Base-by-base conservation (phyloP, 1,139 yeast genomes). In the Nakaseomyces glabratus region DNA sequence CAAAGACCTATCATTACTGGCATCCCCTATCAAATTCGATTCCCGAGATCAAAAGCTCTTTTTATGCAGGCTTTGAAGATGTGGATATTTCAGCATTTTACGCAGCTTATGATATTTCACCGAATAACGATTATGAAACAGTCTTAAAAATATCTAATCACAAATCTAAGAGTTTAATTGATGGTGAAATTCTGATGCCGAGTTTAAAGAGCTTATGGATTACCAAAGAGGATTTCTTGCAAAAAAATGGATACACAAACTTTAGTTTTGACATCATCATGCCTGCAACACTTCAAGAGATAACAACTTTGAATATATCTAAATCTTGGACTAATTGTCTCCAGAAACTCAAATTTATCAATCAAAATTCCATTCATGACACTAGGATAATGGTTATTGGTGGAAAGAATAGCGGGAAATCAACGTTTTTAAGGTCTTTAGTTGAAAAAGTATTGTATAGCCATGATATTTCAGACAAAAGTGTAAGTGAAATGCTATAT, bases 321-420 rank as follows among this genome's bases (percentile, higher is more conserved):
- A 26, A 18, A 15, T 21, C 17, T 11, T 26, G 30, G 30, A 26
- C 15, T 13, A 21, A 26, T 11, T 26, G 30, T 18, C 17, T 26
- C 8, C 49, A 45, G 29, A 36, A 35, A 28, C 18, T 49, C 29
- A 24, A 31, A 32, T 16, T 49, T 35, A 35, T 39, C 31, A 42
- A 48, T 35, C 30, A 44, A 25, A 35, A 41, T 33, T 36, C 45
- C 35, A 10, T 42, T 5, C 40, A 42, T 28, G 57, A 51, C 33
- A 47, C 58, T 37, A 59, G 61, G 38, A 54, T 73, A 1, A 43
- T 75, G 34, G 55, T 74, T 1, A 55, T 75, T 21, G 86, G 86
- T 1, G 69, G 78, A 10, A 86, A 85, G 51, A 81, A 82, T 42
- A 71, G 86, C 1, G 97, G 97, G 1, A 88, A 88, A 51, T 80